phyloP scores from a whole-genome alignment of 73 alveolate species.

The Paramecium sonneborni region DNA sequence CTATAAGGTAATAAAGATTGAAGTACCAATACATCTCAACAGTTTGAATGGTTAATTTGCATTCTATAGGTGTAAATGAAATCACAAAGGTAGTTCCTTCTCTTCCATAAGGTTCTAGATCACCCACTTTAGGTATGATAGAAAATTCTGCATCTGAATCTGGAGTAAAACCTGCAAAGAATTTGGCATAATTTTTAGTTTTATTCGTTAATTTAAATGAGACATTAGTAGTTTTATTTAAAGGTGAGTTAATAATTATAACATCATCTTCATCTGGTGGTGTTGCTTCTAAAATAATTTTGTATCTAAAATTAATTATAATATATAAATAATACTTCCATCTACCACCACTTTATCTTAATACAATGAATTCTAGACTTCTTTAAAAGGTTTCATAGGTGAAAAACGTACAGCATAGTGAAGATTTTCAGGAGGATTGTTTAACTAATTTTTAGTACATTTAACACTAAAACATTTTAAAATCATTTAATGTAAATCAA shows the following conservation, averaged over 20 bases:
- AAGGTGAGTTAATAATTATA: conserved; percentile 47
- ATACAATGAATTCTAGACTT: conserved; percentile 87
- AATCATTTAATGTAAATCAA: conserved; percentile 78
- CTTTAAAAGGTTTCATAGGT: conserved; percentile 96
- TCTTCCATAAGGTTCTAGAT: conserved; percentile 89
- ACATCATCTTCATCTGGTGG: conserved; percentile 98
- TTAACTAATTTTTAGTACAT: conserved; percentile 75
- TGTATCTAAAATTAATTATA: conserved; percentile 63
- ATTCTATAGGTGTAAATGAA: conserved; percentile 94
- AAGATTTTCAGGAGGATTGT: conserved; percentile 79
- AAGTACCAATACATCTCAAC: conserved; percentile 94
- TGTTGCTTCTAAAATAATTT: conserved; percentile 91
- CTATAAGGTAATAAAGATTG: background rate
- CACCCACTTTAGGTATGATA: conserved; percentile 94
- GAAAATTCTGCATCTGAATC: conserved; percentile 95
- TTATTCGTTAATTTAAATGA: conserved; percentile 73
- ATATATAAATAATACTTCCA: conserved; percentile 82
- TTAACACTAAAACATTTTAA: conserved; percentile 93
- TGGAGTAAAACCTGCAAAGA: conserved; percentile 94
- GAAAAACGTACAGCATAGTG: conserved; percentile 90
- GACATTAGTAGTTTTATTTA: no score
- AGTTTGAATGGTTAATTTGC: conserved; percentile 91
- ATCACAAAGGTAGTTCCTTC: conserved; percentile 95
- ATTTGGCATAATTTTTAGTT: conserved; percentile 91
- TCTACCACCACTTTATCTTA: conserved; percentile 97